Evolutionary conservation across 2,329 filamentous ascomycete genomes (phyloP), one percentile per base, ranked within the genome.

Genomic region (Phyllachora maydis): DNA sequence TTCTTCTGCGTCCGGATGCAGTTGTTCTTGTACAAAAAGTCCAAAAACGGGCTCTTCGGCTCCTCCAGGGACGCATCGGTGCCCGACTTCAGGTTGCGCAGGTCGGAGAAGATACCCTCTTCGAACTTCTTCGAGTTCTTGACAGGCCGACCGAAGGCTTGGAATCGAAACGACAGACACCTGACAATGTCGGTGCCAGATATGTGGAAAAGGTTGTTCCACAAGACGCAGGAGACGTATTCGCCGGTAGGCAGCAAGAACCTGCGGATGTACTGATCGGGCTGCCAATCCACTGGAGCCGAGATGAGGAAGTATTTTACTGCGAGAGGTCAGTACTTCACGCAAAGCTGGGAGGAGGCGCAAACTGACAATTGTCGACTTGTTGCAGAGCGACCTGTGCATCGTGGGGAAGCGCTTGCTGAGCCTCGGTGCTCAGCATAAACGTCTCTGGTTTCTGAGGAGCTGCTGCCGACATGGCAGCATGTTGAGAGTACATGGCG

Each of bases 81-180:
- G 34, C 88, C 88, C 13, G 88, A 91, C 56, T 98, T 98, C 37
- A 98, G 65, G 49, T 98, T 98, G 50, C 88, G 78, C 46, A 98
- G 59, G 47, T 98, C 88, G 20, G 88, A 98, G 54, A 98, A 98
- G 52, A 98, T 95, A 37, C 88, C 88, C 52, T 98, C 88, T 52
- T 98, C 88, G 44, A 98, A 98, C 53, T 98, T 98, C 60, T 98
- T 98, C 19, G 85, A 90, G 59, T 98, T 98, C 64, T 93, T 95
- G 31, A 98, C 88, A 1, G 88, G 88, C 27, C 88, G 79, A 39
- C 88, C 88, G 45, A 98, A 98, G 24, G 88, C 88, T 56, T 95
- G 88, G 56, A 98, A 98, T 45, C 88, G 67, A 58, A 98, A 98
- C 6, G 88, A 90, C 21, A 98, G 66, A 44, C 88, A 98, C 65